Percentiles rank a stretch among this genome's conserved stretches.
These are phyloP conservation scores for Malus hybrid DNA, from an alignment of 331 rosid genomes.

Conservation along the genomic window DNA sequence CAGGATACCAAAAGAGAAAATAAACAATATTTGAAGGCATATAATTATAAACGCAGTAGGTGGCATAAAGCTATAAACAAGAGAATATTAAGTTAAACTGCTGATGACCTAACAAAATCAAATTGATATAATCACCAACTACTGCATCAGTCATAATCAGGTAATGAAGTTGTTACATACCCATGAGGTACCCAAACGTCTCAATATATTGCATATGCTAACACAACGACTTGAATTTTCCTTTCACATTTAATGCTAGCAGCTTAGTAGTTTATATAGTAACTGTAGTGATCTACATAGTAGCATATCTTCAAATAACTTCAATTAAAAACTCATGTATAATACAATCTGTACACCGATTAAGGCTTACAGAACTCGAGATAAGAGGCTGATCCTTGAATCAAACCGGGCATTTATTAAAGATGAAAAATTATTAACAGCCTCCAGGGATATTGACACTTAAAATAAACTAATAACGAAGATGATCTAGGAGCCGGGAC, in stretches of 20 bases:
- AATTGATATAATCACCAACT: too few species aligned
- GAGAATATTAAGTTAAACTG: neutral
- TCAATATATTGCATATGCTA: neutral
- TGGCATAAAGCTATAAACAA: constrained; percentile 1
- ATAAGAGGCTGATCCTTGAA: neutral
- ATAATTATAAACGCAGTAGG: constrained; percentile 3
- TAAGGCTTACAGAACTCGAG: neutral
- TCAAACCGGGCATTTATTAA: neutral
- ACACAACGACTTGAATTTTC: neutral
- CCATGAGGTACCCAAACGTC: neutral
- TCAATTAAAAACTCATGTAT: neutral
- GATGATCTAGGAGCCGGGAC: neutral
- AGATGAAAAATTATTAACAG: neutral
- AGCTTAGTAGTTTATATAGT: neutral
- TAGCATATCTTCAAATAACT: neutral
- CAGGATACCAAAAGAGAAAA: constrained; percentile 13
- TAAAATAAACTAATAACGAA: neutral
- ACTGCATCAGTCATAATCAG: too few species aligned
- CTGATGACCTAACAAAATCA: neutral
- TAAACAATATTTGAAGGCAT: constrained; percentile 2
- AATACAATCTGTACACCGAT: neutral
- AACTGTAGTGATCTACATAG: neutral
- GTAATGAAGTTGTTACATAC: too few species aligned
- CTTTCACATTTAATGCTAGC: neutral
- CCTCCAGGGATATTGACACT: neutral